Evolutionary conservation across 129 eudicot species (phyloP).

Genomic region (Flaveria trinervia): DNA sequence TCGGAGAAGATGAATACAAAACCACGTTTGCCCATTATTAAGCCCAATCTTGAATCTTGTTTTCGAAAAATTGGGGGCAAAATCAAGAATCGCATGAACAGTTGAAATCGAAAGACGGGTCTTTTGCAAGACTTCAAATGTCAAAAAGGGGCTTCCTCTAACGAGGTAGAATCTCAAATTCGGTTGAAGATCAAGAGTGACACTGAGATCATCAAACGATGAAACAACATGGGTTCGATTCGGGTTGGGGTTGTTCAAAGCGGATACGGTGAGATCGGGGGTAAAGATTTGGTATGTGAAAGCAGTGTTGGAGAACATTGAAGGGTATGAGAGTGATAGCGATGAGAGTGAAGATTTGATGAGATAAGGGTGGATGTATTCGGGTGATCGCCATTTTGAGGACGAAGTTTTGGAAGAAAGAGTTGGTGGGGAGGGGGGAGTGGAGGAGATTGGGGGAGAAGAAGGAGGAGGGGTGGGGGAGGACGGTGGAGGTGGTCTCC

Average conservation of each 20-base stretch:
- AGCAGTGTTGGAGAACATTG: conserved; percentile 53
- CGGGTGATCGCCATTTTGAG: conserved; percentile 96
- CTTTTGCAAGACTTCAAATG: conserved; percentile 41
- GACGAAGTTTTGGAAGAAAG: conserved; percentile 83
- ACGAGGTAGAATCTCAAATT: conserved; percentile 71
- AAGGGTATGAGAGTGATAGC: conserved; percentile 75
- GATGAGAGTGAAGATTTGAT: conserved; percentile 67
- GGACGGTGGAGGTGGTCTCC: conserved; percentile 55
- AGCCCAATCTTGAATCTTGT: conserved; percentile 58
- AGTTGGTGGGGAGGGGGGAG: conserved; percentile 83
- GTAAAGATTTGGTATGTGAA: conserved; percentile 61
- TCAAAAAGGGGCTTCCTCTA: conserved; percentile 82
- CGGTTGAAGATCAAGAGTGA: conserved; percentile 72
- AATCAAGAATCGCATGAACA: conserved; percentile 65
- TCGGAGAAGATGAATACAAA: conserved; percentile 64
- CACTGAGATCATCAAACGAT: conserved; percentile 62
- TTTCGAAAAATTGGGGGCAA: conserved; percentile 41
- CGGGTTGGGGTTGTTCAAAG: conserved; percentile 43
- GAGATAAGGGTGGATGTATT: conserved; percentile 81
- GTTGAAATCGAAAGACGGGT: conserved; percentile 57
- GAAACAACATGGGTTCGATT: conserved; percentile 58
- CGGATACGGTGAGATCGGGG: conserved; percentile 70
- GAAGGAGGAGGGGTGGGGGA: conserved; percentile 74
- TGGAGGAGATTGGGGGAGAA: conserved; percentile 70
- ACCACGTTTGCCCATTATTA: conserved; percentile 76